Evolutionary conservation across 2,329 filamentous ascomycete genomes (phyloP).

Genomic region (Zymoseptoria crescenta): DNA sequence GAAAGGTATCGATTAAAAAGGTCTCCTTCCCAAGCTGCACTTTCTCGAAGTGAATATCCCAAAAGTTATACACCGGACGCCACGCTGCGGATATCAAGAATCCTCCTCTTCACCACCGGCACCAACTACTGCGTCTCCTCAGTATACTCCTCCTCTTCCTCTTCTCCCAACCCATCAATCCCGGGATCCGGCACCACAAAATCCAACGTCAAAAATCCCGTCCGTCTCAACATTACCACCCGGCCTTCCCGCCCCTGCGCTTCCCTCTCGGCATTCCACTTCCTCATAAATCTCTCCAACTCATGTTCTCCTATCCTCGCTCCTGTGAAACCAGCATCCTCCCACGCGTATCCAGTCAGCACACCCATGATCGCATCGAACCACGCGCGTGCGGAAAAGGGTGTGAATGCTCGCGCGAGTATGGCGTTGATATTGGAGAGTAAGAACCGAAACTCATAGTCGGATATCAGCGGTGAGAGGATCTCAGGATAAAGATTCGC

Average conservation of each 20-base stretch:
- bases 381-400: slow-evolving; percentile 67
- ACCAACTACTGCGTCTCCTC: neutral
- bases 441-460: slow-evolving; percentile 76
- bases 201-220: slow-evolving; percentile 80
- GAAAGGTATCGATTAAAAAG: neutral
- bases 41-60: neutral
- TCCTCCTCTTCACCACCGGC: slow-evolving; percentile 4
- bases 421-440: slow-evolving; percentile 76
- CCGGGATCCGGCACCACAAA: slow-evolving; percentile 76
- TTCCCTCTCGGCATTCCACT: slow-evolving; percentile 67
- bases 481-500: slow-evolving; percentile 96
- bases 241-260: slow-evolving; percentile 56
- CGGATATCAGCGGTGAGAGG: slow-evolving; percentile 73
- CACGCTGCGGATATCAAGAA: neutral
- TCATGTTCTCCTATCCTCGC: slow-evolving; percentile 63
- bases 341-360: slow-evolving; percentile 89
- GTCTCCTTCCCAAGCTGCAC: neutral
- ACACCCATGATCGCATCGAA: slow-evolving; percentile 72
- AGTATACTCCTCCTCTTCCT: slow-evolving; percentile 14
- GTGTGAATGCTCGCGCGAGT: slow-evolving; percentile 69
- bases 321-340: slow-evolving; percentile 71
- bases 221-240: slow-evolving; percentile 70
- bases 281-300: slow-evolving; percentile 74
- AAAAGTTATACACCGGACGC: neutral
- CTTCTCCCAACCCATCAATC: slow-evolving; percentile 38